Evolutionary conservation across 352 stramenopile species (phyloP), one percentile per base, ranked within the genome.

Genomic region (Phytophthora foliorum): DNA sequence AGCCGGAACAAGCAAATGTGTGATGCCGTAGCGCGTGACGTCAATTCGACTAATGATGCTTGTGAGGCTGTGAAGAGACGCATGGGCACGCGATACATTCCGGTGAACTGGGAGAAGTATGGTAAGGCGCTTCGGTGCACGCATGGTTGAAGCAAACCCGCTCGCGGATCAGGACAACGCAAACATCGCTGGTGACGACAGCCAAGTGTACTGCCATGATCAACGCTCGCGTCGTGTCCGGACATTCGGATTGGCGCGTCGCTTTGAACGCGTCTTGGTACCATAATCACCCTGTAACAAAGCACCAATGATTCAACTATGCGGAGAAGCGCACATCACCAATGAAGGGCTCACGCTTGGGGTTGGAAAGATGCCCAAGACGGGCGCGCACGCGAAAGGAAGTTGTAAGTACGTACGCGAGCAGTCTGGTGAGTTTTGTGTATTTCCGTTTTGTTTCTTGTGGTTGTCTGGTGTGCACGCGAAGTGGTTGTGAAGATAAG

Each of bases 231-330:
- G n/a, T n/a, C n/a, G n/a, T n/a, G n/a, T n/a, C n/a, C n/a, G n/a
- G n/a, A n/a, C n/a, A n/a, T n/a, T n/a, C n/a, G n/a, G n/a, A n/a
- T n/a, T n/a, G n/a, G n/a, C n/a, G n/a, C n/a, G n/a, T n/a, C n/a
- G n/a, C n/a, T n/a, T n/a, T n/a, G n/a, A n/a, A 5, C 46, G 25
- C 41, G 41, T 48, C 6, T 6, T 24, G 22, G 4, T 16, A 53
- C 5, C 27, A 53, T 22, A 53, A 53, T 29, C 46, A 39, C 13
- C 46, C 22, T 24, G 46, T 53, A 14, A 39, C 27, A 2, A 53
- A 38, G 46, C 46, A 53, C 14, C 46, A 53, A 13, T 53, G 46
- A 17, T 53, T 39, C 17, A 53, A 53, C 25, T 53, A 53, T 24
- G 46, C 46, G 0, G 46, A 53, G 25, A 53, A 41, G 7, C 46